Percentiles rank a stretch among this genome's conserved stretches.
These are phyloP conservation scores for Eucalyptus polybractea DNA, from an alignment of 345 rosid species.

Conservation along the genomic window DNA sequence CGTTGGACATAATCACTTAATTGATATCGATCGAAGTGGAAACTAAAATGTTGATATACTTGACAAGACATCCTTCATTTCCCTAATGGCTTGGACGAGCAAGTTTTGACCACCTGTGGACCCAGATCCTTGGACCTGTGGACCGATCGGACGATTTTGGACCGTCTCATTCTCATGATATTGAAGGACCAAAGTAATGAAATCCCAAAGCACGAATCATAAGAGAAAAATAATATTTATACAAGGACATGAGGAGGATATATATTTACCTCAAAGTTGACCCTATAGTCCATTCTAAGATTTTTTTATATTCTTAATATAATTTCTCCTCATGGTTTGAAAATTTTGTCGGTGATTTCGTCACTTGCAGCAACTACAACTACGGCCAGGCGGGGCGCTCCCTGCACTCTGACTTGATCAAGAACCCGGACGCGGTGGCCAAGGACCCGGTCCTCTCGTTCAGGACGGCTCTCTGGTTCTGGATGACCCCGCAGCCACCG, in stretches of 20 bases:
- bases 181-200: neutral
- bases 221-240: neutral
- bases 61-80: neutral
- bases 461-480: slow-evolving; percentile 21
- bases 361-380: slow-evolving; percentile 14
- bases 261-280: neutral
- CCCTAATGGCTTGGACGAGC: neutral
- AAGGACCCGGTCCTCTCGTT: slow-evolving; percentile 2
- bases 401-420: neutral
- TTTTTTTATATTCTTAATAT: neutral
- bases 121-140: neutral
- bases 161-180: neutral
- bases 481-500: slow-evolving; percentile 13
- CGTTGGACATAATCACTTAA: neutral
- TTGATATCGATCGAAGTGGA: neutral
- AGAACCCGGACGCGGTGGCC: slow-evolving; percentile 3
- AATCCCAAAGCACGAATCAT: neutral
- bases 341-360: neutral
- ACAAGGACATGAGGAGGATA: neutral
- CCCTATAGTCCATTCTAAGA: neutral
- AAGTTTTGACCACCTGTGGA: neutral
- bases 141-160: neutral
- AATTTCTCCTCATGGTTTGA: neutral
- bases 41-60: neutral
- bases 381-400: slow-evolving; percentile 11